Evolutionary conservation across 2,329 filamentous ascomycete genomes (phyloP).

Genomic region (Colletotrichum australisinense): DNA sequence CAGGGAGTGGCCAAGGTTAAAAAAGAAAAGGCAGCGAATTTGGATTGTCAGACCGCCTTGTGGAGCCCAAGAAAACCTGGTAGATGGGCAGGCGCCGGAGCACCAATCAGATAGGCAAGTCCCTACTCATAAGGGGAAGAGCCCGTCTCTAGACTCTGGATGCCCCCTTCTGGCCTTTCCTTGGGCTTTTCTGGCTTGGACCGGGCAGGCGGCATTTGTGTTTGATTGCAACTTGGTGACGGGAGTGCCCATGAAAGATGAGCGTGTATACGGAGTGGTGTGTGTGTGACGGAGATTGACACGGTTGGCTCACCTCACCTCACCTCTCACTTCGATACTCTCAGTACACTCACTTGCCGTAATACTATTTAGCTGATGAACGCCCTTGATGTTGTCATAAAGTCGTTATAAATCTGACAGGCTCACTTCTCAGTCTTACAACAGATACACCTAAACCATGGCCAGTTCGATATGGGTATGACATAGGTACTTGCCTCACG

Average conservation of each 20-base stretch:
- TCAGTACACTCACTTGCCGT: not conserved
- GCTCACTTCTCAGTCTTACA: not conserved
- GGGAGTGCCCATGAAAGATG: not conserved
- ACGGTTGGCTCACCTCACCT: not conserved
- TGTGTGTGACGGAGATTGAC: not conserved
- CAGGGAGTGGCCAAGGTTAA: conserved; percentile 31
- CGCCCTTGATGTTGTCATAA: not conserved
- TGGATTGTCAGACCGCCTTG: conserved; percentile 31
- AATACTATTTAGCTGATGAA: not conserved
- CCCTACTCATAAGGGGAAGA: conserved; percentile 12
- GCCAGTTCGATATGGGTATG: not conserved
- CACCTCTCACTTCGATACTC: too few relatives aligned
- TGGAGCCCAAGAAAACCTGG: conserved; percentile 33
- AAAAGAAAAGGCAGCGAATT: conserved; percentile 28
- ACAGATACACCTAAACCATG: not conserved
- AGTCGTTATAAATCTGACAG: not conserved
- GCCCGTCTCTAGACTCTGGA: conserved; percentile 8
- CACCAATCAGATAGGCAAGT: conserved; percentile 33
- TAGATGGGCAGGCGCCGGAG: conserved; percentile 14
- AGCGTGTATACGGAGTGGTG: not conserved
- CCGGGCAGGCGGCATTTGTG: not conserved
- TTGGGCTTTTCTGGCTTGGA: not conserved
- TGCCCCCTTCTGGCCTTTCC: not conserved
- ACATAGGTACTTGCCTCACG: not conserved
- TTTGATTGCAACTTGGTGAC: not conserved